Evolutionary conservation across 2,329 filamentous ascomycete species (phyloP).

Genomic region (Trichoderma semiorbis): DNA sequence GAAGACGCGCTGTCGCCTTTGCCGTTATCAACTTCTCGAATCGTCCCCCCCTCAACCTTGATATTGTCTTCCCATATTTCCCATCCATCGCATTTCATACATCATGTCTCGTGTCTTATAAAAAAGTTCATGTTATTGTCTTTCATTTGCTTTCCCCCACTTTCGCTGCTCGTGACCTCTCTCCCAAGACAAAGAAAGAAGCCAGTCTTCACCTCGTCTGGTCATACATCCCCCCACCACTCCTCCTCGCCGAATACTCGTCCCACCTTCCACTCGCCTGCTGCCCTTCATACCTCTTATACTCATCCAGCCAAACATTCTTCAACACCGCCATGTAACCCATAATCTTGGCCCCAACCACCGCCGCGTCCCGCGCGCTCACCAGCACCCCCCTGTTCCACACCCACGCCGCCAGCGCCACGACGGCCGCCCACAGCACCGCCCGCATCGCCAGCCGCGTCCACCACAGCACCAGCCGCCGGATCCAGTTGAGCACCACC

Average conservation of each 20-base stretch:
- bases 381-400: conserved; percentile 65
- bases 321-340: conserved; percentile 48
- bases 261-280: conserved; percentile 23
- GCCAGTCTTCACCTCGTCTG: background rate
- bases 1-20: background rate
- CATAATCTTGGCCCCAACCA: conserved; percentile 41
- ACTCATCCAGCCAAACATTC: conserved; percentile 56
- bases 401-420: conserved; percentile 52
- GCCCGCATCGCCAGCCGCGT: conserved; percentile 62
- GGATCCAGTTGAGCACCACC: conserved; percentile 67
- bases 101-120: conserved; percentile 1
- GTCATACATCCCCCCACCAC: conserved; percentile 4
- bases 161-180: background rate
- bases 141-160: background rate
- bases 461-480: conserved; percentile 73
- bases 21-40: background rate
- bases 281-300: conserved; percentile 54
- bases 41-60: background rate
- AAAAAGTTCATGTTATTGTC: background rate
- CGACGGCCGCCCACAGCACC: conserved; percentile 60
- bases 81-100: background rate
- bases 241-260: conserved; percentile 19
- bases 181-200: too few relatives aligned
- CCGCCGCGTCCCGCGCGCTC: conserved; percentile 56
- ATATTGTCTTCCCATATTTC: background rate